These are phyloP conservation scores for Fusarium ramigenum DNA, from an alignment of 2,329 filamentous ascomycete species.

Conservation along the genomic window DNA sequence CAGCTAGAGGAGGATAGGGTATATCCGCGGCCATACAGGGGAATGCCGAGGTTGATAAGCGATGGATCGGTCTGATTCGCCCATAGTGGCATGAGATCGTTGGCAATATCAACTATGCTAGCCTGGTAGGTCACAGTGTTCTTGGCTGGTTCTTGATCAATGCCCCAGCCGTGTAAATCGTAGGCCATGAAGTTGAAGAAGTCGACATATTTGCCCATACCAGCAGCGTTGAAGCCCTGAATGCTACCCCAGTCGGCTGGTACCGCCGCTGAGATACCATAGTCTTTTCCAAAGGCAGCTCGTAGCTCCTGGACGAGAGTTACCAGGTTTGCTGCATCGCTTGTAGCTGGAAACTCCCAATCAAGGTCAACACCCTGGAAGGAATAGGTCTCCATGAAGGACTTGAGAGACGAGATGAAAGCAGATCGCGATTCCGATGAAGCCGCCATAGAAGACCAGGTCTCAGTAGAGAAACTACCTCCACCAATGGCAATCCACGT, in stretches of 20 bases:
- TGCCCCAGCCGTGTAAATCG: background rate
- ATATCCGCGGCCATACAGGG: background rate
- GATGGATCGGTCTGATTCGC: background rate
- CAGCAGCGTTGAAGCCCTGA: background rate
- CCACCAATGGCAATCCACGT: background rate
- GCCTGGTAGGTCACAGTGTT: background rate
- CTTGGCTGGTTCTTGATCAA: background rate
- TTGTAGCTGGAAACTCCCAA: background rate
- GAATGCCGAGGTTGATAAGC: background rate
- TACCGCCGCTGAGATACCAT: background rate
- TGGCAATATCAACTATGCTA: background rate
- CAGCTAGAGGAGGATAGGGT: background rate
- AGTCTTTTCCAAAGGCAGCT: background rate
- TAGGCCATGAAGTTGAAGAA: background rate
- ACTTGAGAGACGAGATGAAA: background rate
- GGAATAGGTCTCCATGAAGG: background rate
- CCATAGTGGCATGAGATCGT: background rate
- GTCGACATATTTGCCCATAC: background rate
- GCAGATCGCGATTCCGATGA: background rate
- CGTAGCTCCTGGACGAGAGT: background rate
- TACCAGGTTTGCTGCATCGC: background rate
- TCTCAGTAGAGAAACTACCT: background rate
- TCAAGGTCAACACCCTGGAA: background rate
- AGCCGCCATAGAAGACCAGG: background rate
- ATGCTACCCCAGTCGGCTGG: background rate